Evolutionary conservation across 306 rosid genomes (phyloP), one percentile per base, ranked within the genome.

Genomic region (Senna tora): DNA sequence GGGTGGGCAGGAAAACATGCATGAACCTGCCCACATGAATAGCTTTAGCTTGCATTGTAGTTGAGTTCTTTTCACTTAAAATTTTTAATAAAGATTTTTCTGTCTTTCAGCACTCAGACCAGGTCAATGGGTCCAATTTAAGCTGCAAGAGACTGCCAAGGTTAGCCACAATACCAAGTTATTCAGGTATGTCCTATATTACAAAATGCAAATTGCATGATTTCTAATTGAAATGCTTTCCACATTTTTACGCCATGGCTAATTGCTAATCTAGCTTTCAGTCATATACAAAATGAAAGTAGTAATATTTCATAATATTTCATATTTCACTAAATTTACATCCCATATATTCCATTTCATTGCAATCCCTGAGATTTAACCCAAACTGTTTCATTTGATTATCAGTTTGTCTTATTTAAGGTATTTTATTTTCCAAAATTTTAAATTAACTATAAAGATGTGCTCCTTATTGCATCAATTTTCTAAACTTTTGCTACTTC

Each of bases 131-230:
- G 13, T 84, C 67, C 88, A 87, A 80, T 93, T 93, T 80, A 88
- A 87, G 96, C 68, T 93, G 84, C 96, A 93, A 87, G 98, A 93
- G 80, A 81, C 90, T 64, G 93, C 97, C 49, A 82, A 93, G 79
- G 97, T 93, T 75, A 87, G 88, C 86, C 96, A 93, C 76, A 84
- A 93, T 72, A 82, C 93, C 45, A 85, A 90, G 21, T 79, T 93
- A 45, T 93, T 85, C 90, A 93, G 97, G 98, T 89, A 84, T 52
- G 34, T 75, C 17, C 62, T 67, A 5, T 32, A 15, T 9, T 66
- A 19, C 46, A 63, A 54, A 67, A 49, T 4, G 39, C 38, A 36
- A 36, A 2, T 36, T 36, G 39, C 39, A 5, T 36, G 39, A 36
- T 36, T 36, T 36, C 5, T 36, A 36, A 36, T 7, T n/a, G n/a